phyloP scores from a whole-genome alignment of 352 stramenopile species.

The Phytopythium aichiense region DNA sequence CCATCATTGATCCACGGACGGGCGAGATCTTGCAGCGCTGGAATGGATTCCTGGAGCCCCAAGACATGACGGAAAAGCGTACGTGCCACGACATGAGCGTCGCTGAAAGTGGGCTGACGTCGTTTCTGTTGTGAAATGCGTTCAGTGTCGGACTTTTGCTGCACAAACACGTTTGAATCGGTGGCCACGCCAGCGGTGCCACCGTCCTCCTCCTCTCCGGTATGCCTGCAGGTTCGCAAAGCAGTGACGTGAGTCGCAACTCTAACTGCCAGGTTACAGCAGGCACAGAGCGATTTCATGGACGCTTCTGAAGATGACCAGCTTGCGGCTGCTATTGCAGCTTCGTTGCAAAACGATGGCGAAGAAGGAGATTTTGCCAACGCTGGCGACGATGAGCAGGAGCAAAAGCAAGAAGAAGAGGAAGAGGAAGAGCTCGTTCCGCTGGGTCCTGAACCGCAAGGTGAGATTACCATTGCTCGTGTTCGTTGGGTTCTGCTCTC shows the following conservation, averaged over 20 bases:
- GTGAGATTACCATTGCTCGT: constrained; percentile 21
- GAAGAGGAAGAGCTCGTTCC: constrained; percentile 30
- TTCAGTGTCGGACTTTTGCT: constrained; percentile 67
- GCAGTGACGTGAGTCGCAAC: background rate
- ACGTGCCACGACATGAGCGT: constrained; percentile 10
- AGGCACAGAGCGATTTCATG: constrained; percentile 28
- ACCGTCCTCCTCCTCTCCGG: background rate
- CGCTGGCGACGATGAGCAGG: constrained; percentile 21
- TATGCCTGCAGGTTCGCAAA: background rate
- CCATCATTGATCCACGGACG: constrained; percentile 75
- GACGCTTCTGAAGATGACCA: constrained; percentile 76
- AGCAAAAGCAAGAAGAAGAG: constrained; percentile 40
- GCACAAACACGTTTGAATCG: constrained; percentile 40
- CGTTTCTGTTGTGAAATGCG: background rate
- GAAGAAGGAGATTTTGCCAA: constrained; percentile 31
- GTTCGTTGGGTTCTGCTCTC: constrained; percentile 4
- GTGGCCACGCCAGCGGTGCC: constrained; percentile 2
- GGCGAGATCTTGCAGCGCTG: constrained; percentile 64
- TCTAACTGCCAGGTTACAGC: background rate
- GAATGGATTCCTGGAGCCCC: constrained; percentile 64
- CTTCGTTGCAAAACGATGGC: constrained; percentile 54
- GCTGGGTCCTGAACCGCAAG: constrained; percentile 49
- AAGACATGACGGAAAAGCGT: constrained; percentile 75
- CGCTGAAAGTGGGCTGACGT: constrained; percentile 4
- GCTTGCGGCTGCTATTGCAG: constrained; percentile 72